phyloP scores from a whole-genome alignment of 1,284 basidiomycete species.

The Microstroma glucosiphilum region DNA sequence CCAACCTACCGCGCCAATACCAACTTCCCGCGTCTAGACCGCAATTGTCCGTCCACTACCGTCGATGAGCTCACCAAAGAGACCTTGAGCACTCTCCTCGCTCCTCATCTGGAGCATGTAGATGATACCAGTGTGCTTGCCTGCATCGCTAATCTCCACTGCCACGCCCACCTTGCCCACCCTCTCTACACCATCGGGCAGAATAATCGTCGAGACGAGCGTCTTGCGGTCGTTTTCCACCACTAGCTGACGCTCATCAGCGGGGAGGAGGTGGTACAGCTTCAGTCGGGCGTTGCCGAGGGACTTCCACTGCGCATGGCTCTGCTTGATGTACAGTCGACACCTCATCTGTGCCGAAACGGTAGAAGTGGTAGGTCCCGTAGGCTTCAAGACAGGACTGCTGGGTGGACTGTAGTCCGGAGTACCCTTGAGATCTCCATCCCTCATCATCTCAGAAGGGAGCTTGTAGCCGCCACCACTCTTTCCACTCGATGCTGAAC shows the following conservation, averaged over 20 bases:
- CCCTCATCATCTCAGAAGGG: constrained; percentile 13
- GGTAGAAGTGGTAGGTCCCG: constrained; percentile 20
- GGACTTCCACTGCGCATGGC: constrained; percentile 94
- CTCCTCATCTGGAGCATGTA: constrained; percentile 80
- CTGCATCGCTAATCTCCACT: constrained; percentile 85
- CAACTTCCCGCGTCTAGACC: not conserved
- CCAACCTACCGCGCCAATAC: not conserved
- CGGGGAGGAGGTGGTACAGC: constrained; percentile 70
- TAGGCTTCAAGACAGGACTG: constrained; percentile 11
- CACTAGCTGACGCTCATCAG: constrained; percentile 89
- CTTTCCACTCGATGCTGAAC: constrained; percentile 26
- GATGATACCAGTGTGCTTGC: constrained; percentile 83
- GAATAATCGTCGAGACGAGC: constrained; percentile 85
- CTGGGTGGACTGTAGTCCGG: constrained; percentile 12
- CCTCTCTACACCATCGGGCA: constrained; percentile 91
- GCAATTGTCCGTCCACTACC: constrained; percentile 67
- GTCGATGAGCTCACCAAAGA: constrained; percentile 79
- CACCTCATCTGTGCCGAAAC: constrained; percentile 93
- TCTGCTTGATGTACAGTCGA: constrained; percentile 92
- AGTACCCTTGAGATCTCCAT: constrained; percentile 5
- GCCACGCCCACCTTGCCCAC: constrained; percentile 97
- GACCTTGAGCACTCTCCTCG: constrained; percentile 73
- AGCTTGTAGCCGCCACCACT: constrained; percentile 13
- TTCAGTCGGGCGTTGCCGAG: constrained; percentile 81
- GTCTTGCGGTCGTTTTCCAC: constrained; percentile 76